Base-by-base conservation (phyloP, 2,329 filamentous ascomycete species). In the Ascochyta koolunga region DNA sequence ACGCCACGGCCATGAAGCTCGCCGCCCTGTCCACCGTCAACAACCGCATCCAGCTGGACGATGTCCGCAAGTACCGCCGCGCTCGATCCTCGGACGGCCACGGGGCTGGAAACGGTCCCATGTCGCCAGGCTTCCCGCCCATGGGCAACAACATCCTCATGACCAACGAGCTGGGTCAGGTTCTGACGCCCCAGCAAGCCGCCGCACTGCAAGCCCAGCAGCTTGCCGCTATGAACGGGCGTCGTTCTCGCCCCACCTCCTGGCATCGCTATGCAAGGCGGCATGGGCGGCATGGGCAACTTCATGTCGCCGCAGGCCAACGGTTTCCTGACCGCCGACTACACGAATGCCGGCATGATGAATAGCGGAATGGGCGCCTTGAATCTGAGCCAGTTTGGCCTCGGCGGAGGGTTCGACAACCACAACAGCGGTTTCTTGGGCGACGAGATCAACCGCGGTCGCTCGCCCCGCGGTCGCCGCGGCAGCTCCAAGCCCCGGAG, bases 401-500 rank as follows among this genome's bases (percentile, higher is more conserved):
- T 78, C 24, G 72, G 71, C 13, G 66, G 66, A 32, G 75, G 89
- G 13, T 50, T 48, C 44, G 82, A 83, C 37, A 83, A 84, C 38
- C 87, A 87, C 49, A 64, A 63, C 36, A 67, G 68, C 59, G 97
- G 98, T 74, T 80, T 96, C 45, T 96, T 93, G 22, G 95, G 98
- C 71, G 96, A 91, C 36, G 93, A 97, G 64, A 90, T 97, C 76
- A 85, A 86, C 51, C 89, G 95, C 59, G 95, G 95, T 44, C 88
- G 95, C 51, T 98, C 93, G 55, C 95, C 95, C 53, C 87, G 95
- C 66, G 95, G 95, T 66, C 87, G 95, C 60, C 85, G 95, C 64
- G 95, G 95, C 61, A 97, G 89, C 81, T 96, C 91, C 37, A 99
- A 98, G 83, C 95, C 95, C 95, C 95, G 40, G 95, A 99, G 81